These are phyloP conservation scores for Litchi chinensis DNA, from an alignment of 345 rosid species.

Conservation along the genomic window DNA sequence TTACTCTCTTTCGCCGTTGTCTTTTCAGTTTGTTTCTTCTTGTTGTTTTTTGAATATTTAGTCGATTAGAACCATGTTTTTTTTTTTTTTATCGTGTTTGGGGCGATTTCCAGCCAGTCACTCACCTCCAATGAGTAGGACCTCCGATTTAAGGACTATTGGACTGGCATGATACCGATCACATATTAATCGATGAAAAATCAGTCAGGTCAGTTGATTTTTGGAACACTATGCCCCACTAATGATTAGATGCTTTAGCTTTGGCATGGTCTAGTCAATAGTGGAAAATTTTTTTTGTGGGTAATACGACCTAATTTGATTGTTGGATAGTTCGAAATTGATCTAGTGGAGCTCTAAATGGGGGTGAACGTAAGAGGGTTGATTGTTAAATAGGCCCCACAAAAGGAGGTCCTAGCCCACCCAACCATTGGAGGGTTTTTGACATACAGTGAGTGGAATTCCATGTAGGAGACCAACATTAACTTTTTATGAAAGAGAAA, in stretches of 20 bases:
- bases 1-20: no score
- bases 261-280: conserved; percentile 26
- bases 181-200: no score
- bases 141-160: no score
- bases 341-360: not conserved
- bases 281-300: conserved; percentile 29
- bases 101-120: no score
- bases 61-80: no score
- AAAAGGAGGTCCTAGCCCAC: conserved; percentile 28
- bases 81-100: no score
- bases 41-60: no score
- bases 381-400: conserved; percentile 31
- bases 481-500: no score
- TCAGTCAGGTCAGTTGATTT: no score
- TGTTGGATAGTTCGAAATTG: not conserved
- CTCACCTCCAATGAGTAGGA: no score
- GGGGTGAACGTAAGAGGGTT: conserved; percentile 5
- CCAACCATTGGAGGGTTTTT: conserved; percentile 44
- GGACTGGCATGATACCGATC: no score
- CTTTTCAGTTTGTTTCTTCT: no score
- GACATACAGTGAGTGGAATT: conserved; percentile 34
- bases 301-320: conserved; percentile 19
- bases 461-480: not conserved
- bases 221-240: not conserved
- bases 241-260: conserved; percentile 22